A percentile compares a stretch with the other conserved stretches of the same genome.
These are phyloP conservation scores for Suillus variegatus DNA, from an alignment of 768 basidiomycete species.

Conservation along the genomic window DNA sequence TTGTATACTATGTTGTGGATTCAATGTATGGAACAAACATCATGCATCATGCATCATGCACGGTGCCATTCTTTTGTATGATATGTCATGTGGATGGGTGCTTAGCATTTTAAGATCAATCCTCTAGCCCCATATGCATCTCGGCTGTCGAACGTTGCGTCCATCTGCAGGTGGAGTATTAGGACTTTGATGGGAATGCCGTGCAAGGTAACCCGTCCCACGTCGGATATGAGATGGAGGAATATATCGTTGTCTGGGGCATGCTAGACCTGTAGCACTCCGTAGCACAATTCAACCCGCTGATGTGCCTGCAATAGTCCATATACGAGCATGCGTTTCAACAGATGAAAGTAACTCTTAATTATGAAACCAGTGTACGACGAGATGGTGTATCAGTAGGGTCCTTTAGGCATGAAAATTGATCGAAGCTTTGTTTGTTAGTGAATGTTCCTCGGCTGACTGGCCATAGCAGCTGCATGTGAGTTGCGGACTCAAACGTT, in stretches of 20 bases:
- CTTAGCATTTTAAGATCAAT: not conserved
- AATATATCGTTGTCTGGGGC: not conserved
- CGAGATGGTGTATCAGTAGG: not conserved
- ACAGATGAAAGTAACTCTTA: no score
- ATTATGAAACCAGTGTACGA: not conserved
- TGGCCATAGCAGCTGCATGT: not conserved
- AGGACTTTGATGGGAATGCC: not conserved
- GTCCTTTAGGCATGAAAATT: not conserved
- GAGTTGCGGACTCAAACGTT: no score
- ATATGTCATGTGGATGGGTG: not conserved
- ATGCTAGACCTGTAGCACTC: not conserved
- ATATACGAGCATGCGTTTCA: no score
- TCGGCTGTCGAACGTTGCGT: not conserved
- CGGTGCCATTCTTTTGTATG: not conserved
- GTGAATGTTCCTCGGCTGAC: not conserved
- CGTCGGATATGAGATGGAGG: not conserved
- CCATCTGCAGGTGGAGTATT: not conserved
- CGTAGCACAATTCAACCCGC: no score
- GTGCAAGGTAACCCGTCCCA: not conserved
- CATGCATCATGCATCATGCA: no score
- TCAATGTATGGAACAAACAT: no score
- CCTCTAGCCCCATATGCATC: not conserved
- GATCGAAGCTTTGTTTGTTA: not conserved
- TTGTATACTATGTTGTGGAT: no score
- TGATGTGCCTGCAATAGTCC: no score